A percentile compares a stretch with the other conserved stretches of the same genome.
Evolutionary conservation across 768 basidiomycete genomes (phyloP).

Genomic region (Amanita subjunquillea): DNA sequence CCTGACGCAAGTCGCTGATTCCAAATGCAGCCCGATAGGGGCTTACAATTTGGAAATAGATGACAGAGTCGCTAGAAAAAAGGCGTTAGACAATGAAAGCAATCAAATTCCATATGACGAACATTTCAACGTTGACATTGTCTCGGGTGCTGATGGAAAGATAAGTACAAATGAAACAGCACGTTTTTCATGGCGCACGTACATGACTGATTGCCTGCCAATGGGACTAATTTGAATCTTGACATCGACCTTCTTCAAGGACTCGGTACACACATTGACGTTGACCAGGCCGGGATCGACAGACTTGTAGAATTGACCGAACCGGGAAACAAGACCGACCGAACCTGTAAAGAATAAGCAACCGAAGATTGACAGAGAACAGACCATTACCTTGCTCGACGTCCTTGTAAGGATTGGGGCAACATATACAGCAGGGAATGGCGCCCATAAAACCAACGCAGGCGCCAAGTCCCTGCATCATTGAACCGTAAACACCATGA

Average conservation of each 20-base stretch:
- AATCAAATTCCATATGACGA: slow-evolving; percentile 17
- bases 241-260: slow-evolving; percentile 80
- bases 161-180: neutral
- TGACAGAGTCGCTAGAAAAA: slow-evolving; percentile 69
- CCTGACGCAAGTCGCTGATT: slow-evolving; percentile 81
- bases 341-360: slow-evolving; percentile 39
- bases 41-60: slow-evolving; percentile 84
- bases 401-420: slow-evolving; percentile 76
- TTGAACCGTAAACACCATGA: slow-evolving; percentile 80
- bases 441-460: slow-evolving; percentile 64
- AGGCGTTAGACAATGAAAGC: slow-evolving; percentile 5
- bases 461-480: slow-evolving; percentile 61
- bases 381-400: slow-evolving; percentile 62
- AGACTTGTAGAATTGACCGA: slow-evolving; percentile 94
- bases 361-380: neutral
- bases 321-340: slow-evolving; percentile 86
- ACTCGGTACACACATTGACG: slow-evolving; percentile 92
- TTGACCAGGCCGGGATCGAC: slow-evolving; percentile 89
- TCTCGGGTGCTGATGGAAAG: slow-evolving; percentile 56
- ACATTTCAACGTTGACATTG: slow-evolving; percentile 94
- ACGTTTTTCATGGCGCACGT: slow-evolving; percentile 8
- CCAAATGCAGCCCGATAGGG: slow-evolving; percentile 94
- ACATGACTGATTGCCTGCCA: slow-evolving; percentile 81
- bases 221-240: slow-evolving; percentile 92
- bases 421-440: slow-evolving; percentile 68